Conservation (phyloP, 176 grass and related monocot species). For the Echinochloa phyllopogon region DNA sequence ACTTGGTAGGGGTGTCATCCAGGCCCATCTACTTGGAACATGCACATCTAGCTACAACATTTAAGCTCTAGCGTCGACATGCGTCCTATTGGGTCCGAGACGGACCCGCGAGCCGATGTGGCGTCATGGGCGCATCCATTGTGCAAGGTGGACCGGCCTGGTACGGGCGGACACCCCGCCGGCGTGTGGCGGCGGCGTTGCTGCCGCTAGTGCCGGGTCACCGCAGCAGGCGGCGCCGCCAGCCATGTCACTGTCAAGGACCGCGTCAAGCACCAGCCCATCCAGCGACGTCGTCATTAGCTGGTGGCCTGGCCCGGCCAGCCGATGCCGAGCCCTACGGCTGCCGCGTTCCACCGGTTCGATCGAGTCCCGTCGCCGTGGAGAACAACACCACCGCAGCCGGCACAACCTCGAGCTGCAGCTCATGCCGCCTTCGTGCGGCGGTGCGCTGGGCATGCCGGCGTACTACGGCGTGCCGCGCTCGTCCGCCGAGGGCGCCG, state of each 20-base stretch:
- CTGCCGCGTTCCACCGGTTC: conserved; percentile 35
- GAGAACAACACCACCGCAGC: not conserved
- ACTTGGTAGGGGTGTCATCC: too few relatives aligned
- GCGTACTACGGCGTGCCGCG: not conserved
- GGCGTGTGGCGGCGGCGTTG: conserved; percentile 23
- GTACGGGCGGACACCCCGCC: conserved; percentile 4
- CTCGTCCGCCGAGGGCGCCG: not conserved
- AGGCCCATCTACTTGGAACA: too few relatives aligned
- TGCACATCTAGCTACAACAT: too few relatives aligned
- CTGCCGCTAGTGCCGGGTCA: not conserved
- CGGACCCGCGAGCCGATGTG: too few relatives aligned
- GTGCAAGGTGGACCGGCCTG: conserved; percentile 73
- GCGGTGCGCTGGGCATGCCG: not conserved
- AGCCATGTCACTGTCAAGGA: conserved; percentile 40
- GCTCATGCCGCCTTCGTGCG: conserved; percentile 61
- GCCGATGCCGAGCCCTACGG: conserved; percentile 32
- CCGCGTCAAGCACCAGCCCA: conserved; percentile 61
- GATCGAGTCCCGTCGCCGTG: conserved; percentile 31
- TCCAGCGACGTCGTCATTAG: conserved; percentile 65
- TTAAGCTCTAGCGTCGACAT: too few relatives aligned
- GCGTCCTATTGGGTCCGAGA: too few relatives aligned
- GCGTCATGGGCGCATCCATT: not conserved
- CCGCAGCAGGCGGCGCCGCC: conserved; percentile 28
- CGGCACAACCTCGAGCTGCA: conserved; percentile 72
- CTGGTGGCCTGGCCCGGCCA: conserved; percentile 45